A percentile compares a stretch with the other conserved stretches of the same genome.
These are phyloP conservation scores for Globisporangium lucens DNA, from an alignment of 352 stramenopile genomes.

Conservation along the genomic window DNA sequence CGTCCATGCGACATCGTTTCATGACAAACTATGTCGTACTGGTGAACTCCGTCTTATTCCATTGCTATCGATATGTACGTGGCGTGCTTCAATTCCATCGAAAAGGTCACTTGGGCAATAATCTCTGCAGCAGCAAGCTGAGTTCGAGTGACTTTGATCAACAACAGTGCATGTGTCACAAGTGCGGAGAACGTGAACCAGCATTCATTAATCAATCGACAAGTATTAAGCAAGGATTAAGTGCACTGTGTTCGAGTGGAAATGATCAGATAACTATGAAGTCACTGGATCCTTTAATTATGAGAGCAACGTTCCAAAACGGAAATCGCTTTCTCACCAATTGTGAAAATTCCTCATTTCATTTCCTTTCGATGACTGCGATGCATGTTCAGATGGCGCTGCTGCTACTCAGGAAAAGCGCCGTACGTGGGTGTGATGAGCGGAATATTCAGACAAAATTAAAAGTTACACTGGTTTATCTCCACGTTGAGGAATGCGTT, in stretches of 20 bases:
- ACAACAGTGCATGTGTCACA: no score
- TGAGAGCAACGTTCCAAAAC: constrained; percentile 70
- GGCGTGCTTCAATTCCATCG: no score
- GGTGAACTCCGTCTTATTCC: no score
- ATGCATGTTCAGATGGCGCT: background rate
- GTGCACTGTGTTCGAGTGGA: background rate
- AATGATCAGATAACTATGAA: constrained; percentile 89
- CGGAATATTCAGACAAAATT: constrained; percentile 75
- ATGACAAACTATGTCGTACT: no score
- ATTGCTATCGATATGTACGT: no score
- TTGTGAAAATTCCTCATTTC: constrained; percentile 70
- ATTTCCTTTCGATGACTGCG: constrained; percentile 22
- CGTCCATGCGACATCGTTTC: no score
- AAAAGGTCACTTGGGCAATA: no score
- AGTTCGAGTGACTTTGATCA: no score
- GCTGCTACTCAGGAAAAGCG: background rate
- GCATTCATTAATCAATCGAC: no score
- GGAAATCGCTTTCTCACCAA: constrained; percentile 62
- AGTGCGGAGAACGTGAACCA: no score
- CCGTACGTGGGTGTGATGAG: constrained; percentile 3
- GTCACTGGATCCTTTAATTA: constrained; percentile 84
- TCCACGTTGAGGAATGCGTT: constrained; percentile 83
- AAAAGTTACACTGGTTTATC: constrained; percentile 90
- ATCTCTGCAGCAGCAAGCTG: no score
- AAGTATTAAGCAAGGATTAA: no score